phyloP scores from a whole-genome alignment of 1,284 basidiomycete genomes.

The Ganoderma lingzhi region DNA sequence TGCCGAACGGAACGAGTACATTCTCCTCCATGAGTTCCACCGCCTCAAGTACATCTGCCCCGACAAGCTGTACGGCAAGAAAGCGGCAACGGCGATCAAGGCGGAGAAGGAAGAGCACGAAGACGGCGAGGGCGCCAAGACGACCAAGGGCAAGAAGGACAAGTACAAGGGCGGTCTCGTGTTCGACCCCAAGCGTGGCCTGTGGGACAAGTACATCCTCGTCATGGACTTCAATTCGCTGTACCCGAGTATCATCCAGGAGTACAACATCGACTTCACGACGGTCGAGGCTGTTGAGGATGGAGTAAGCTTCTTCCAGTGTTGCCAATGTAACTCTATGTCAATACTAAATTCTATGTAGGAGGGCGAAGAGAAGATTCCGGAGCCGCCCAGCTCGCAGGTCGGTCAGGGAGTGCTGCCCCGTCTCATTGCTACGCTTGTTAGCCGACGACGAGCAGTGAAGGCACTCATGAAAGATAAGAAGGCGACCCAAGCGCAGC shows the following conservation, averaged over 20 bases:
- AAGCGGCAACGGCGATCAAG: constrained; percentile 62
- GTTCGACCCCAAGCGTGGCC: constrained; percentile 94
- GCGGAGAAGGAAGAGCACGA: constrained; percentile 70
- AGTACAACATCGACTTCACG: constrained; percentile 99
- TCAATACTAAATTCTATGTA: constrained; percentile 41
- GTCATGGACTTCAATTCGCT: constrained; percentile 99
- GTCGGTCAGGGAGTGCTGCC: constrained; percentile 91
- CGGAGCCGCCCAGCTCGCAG: constrained; percentile 84
- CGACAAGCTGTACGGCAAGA: constrained; percentile 91
- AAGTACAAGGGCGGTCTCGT: constrained; percentile 99
- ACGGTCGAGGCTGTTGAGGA: constrained; percentile 85
- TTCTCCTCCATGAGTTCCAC: constrained; percentile 98
- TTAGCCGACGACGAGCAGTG: constrained; percentile 89
- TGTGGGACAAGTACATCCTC: constrained; percentile 97
- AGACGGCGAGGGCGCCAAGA: constrained; percentile 58
- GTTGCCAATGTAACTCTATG: not conserved
- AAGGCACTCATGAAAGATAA: constrained; percentile 97
- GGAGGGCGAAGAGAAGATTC: constrained; percentile 87
- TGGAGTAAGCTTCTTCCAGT: constrained; percentile 47
- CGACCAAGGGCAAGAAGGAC: constrained; percentile 81
- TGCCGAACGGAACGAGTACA: constrained; percentile 99
- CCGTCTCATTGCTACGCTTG: constrained; percentile 94
- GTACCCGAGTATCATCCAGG: constrained; percentile 99
- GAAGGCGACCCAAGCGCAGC: constrained; percentile 75
- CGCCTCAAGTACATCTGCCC: constrained; percentile 96